Conservation (phyloP, 1,284 basidiomycete genomes). For the Malassezia sympodialis region DNA sequence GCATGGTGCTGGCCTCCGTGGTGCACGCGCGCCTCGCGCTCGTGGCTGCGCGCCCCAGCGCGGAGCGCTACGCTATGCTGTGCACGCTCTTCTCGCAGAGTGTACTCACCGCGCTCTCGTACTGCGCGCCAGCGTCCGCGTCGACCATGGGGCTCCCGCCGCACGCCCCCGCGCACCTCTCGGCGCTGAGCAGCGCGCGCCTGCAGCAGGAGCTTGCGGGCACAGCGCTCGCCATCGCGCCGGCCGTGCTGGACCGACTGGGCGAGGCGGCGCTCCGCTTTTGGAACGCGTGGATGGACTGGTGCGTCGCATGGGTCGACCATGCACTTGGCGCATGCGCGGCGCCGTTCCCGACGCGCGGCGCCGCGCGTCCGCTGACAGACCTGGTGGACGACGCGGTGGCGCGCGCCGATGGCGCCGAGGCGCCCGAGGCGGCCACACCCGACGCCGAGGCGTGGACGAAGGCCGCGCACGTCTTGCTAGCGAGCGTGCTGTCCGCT, state of each 20-base stretch:
- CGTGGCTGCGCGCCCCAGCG: not conserved
- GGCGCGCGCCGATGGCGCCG: not conserved
- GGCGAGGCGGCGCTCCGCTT: constrained; percentile 7
- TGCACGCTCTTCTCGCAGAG: constrained; percentile 8
- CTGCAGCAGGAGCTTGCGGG: constrained; percentile 13
- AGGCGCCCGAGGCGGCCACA: not conserved
- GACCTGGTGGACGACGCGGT: constrained; percentile 6
- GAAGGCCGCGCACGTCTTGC: not conserved
- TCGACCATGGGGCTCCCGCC: constrained; percentile 4
- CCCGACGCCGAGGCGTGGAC: not conserved
- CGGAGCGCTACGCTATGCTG: not conserved
- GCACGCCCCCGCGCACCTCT: not conserved
- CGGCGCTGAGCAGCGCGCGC: constrained; percentile 7
- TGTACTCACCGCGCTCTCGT: constrained; percentile 10
- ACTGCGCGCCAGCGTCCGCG: constrained; percentile 15
- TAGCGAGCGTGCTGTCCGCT: not conserved
- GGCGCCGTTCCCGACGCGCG: not conserved
- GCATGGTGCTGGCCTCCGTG: not conserved
- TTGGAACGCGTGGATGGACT: constrained; percentile 17
- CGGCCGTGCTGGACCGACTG: not conserved
- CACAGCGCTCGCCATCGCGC: not conserved
- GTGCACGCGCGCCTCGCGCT: not conserved
- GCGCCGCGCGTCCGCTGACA: not conserved
- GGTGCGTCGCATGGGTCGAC: constrained; percentile 7
- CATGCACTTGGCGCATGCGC: constrained; percentile 1